A percentile compares a stretch with the other conserved stretches of the same genome.
Evolutionary conservation across 306 rosid species (phyloP).

Genomic region (Acacia crassicarpa): DNA sequence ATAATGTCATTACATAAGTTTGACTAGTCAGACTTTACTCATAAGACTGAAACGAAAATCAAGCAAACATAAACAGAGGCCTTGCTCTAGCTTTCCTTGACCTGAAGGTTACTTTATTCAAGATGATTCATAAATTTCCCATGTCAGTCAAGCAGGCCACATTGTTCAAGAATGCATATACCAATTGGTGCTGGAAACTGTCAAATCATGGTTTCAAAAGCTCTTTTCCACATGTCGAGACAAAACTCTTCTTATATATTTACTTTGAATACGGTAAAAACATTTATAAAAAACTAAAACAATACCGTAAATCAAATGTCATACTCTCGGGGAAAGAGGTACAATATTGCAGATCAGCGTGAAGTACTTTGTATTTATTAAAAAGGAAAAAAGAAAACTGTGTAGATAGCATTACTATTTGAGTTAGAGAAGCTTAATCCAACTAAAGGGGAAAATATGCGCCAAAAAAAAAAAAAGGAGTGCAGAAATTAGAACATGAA

Average conservation of each 20-base stretch:
- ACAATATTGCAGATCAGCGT: background rate
- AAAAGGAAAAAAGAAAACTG: background rate
- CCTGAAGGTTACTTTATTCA: background rate
- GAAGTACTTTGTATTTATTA: background rate
- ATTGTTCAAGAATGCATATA: background rate
- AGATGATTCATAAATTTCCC: background rate
- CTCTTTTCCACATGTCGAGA: rapidly evolving
- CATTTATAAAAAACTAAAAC: no score
- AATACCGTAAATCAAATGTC: no score
- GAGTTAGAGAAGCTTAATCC: background rate
- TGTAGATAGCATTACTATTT: background rate
- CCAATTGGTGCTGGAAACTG: background rate
- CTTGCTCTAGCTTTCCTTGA: background rate
- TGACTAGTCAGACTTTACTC: background rate
- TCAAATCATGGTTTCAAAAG: no score
- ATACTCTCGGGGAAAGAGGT: background rate
- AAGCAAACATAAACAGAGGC: background rate
- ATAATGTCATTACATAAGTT: background rate
- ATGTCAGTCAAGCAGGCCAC: background rate
- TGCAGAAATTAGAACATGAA: background rate
- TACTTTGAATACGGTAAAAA: no score
- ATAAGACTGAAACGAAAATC: background rate
- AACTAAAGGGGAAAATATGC: background rate
- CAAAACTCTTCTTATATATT: no score
- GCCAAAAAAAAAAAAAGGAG: background rate